These are phyloP conservation scores for Striga hermonthica DNA, from an alignment of 305 asterid species.

Conservation along the genomic window DNA sequence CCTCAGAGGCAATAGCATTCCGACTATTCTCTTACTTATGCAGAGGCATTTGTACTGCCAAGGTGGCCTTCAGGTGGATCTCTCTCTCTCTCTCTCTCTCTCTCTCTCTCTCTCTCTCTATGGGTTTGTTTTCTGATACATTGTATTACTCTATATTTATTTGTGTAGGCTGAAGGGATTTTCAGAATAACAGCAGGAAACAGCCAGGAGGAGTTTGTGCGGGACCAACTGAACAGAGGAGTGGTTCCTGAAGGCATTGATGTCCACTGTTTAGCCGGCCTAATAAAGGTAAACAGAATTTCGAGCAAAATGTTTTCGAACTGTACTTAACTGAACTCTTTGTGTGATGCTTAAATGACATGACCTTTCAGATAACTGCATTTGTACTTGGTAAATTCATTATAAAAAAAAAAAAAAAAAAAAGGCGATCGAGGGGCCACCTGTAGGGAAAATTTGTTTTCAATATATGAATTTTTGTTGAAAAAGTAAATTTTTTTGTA, in stretches of 20 bases:
- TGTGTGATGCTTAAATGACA: background rate
- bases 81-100: background rate
- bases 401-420: no score
- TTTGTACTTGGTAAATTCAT: background rate
- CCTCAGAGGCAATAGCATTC: slow-evolving; percentile 81
- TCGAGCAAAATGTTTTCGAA: slow-evolving; percentile 8
- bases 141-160: background rate
- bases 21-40: slow-evolving; percentile 84
- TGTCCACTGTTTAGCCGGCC: slow-evolving; percentile 94
- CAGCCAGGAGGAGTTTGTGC: slow-evolving; percentile 87
- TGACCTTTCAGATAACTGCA: background rate
- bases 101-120: background rate
- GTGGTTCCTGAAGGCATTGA: slow-evolving; percentile 79
- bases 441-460: background rate
- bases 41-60: slow-evolving; percentile 78
- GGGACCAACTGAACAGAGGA: slow-evolving; percentile 84
- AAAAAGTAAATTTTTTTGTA: no score
- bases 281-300: slow-evolving; percentile 60
- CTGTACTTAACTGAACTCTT: slow-evolving; percentile 8
- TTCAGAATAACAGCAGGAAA: slow-evolving; percentile 96
- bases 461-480: no score
- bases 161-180: slow-evolving; percentile 88
- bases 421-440: no score
- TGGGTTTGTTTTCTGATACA: background rate
- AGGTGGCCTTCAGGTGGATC: slow-evolving; percentile 78